Conservation (phyloP, 2,329 filamentous ascomycete genomes). For the Arthrobotrys sphaeroides region DNA sequence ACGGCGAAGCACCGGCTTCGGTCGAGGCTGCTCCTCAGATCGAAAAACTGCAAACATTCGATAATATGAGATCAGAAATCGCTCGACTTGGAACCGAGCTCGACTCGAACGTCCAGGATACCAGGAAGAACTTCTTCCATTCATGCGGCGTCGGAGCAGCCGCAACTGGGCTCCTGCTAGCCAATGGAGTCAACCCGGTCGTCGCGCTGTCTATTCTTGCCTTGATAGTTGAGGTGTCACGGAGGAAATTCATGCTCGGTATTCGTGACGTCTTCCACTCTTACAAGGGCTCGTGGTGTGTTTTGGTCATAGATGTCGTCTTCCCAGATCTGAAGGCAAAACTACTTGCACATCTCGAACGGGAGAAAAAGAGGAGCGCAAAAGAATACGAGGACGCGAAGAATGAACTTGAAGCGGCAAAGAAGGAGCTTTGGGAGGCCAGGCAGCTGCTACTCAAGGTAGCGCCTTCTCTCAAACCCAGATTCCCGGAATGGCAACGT, state of each 20-base stretch:
- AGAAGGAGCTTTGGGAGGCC: conserved; percentile 4
- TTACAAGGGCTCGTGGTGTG: neutral
- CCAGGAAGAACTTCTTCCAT: neutral
- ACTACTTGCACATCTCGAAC: neutral
- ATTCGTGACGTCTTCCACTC: neutral
- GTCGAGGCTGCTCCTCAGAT: neutral
- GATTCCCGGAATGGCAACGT: neutral
- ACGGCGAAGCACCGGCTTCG: neutral
- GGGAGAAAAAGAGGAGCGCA: neutral
- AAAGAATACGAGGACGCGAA: conserved; percentile 10
- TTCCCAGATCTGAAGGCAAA: neutral
- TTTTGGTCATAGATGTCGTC: neutral
- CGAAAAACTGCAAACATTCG: neutral
- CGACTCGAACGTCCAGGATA: neutral
- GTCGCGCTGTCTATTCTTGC: neutral
- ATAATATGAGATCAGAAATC: neutral
- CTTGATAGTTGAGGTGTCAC: neutral
- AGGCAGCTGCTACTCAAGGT: conserved; percentile 32
- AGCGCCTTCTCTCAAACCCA: conserved; percentile 12
- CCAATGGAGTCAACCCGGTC: neutral
- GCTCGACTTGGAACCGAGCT: neutral
- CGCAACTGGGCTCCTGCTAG: neutral
- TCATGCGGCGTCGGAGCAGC: neutral
- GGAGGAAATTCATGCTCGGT: neutral
- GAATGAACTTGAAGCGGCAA: conserved; percentile 1